Evolutionary conservation across 176 grass and related monocot species (phyloP).

Genomic region (Areca catechu): DNA sequence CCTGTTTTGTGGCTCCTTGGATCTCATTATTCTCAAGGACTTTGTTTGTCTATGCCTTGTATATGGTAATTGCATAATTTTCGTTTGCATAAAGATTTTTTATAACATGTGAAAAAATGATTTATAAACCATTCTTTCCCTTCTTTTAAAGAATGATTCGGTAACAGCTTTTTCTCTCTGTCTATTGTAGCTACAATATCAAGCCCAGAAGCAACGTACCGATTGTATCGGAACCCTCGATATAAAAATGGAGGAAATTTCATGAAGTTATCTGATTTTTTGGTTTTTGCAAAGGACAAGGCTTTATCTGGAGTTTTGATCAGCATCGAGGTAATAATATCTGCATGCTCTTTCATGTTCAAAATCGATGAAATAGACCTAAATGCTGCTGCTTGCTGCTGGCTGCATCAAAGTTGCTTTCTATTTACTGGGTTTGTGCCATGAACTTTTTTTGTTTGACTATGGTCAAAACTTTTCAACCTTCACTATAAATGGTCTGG

Average conservation of each 20-base stretch:
- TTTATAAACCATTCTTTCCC: background rate
- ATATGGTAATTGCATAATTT: no score
- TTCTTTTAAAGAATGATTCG: background rate
- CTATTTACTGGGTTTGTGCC: no score
- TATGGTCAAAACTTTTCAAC: no score
- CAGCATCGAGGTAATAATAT: conserved; percentile 42
- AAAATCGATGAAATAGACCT: no score
- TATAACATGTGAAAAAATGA: background rate
- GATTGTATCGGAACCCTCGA: conserved; percentile 47
- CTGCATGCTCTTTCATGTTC: no score
- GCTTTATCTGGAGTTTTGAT: conserved; percentile 63
- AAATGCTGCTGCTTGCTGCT: no score
- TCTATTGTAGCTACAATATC: conserved; percentile 59
- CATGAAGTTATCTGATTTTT: conserved; percentile 60
- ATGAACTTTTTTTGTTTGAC: no score
- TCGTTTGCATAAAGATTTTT: background rate
- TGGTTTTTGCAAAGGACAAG: conserved; percentile 41
- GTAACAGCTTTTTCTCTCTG: background rate
- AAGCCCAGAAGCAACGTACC: conserved; percentile 2
- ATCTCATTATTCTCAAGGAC: no score
- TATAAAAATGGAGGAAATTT: conserved; percentile 45
- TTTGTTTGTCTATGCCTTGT: no score
- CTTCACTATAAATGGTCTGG: no score
- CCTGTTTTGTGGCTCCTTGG: no score
- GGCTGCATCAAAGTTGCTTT: no score